Evolutionary conservation across 176 grass and related monocot species (phyloP).

Genomic region (maize (Zea mays)): Zm-B73-REFERENCE-NAM-5.0 NC_050104.1:24105001-24105500

Average conservation of each 20-base stretch:
- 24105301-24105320: slow-evolving; percentile 36
- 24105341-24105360: slow-evolving; percentile 43
- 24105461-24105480: background rate
- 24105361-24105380: slow-evolving; percentile 73
- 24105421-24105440: slow-evolving; percentile 68
- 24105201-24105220: slow-evolving; percentile 22
- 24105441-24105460: background rate
- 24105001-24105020: too few species aligned
- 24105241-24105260: slow-evolving; percentile 69
- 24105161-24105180: background rate
- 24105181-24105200: background rate
- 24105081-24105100: too few species aligned
- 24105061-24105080: too few species aligned
- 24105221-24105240: slow-evolving; percentile 83
- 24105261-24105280: slow-evolving; percentile 78
- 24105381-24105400: slow-evolving; percentile 83
- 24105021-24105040: too few species aligned
- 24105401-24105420: slow-evolving; percentile 62
- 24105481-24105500: background rate
- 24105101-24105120: background rate
- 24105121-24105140: background rate
- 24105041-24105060: too few species aligned
- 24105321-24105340: slow-evolving; percentile 2
- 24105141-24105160: background rate
- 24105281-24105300: slow-evolving; percentile 56